Evolutionary conservation across 495 filamentous ascomycete genomes (phyloP), one percentile per base, ranked within the genome.

Genomic region (Trichoderma erinaceum): DNA sequence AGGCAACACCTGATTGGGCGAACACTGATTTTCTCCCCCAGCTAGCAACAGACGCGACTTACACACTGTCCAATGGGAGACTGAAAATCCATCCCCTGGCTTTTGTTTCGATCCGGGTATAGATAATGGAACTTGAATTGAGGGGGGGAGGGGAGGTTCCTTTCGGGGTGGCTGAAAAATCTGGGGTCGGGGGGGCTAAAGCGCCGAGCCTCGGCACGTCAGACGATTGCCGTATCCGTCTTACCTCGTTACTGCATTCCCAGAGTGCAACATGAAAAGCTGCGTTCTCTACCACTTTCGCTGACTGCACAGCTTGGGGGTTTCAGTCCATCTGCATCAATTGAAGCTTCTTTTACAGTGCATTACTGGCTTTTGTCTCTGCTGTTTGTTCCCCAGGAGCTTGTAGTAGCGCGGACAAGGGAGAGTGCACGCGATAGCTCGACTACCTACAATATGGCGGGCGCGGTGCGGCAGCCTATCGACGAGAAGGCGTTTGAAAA

Each of bases 401-500:
- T 38, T 38, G 35, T 10, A 38, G 3, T 3, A 38, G 35, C 35
- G 35, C 6, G 32, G 32, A 35, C 32, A 35, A 35, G 6, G 32
- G 6, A 35, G 32, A 35, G 32, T 38, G 35, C 35, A 38, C 35
- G 35, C 35, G 35, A 38, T 38, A 38, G 5, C n/a, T 4, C 35
- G 35, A 38, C 35, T 38, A 38, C 4, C 35, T 38, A 38, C 4
- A 5, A 38, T 7, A 99, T 99, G 95, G 94, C 95, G 29, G 94
- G 95, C 68, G 80, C 80, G 41, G 86, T 99, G 67, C 87, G 95
- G 71, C 94, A 98, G 70, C 91, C 90, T 38, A 96, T 99, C 75
- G 89, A 97, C 72, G 77, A 92, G 50, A 77, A 80, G 66, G 85
- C 89, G 5, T 82, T 99, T 68, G 91, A 96, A 80, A 79, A 79